A percentile compares a stretch with the other conserved stretches of the same genome.
Conservation (phyloP, 805 yeast genomes). For the Candida vartiovaarae region DNA sequence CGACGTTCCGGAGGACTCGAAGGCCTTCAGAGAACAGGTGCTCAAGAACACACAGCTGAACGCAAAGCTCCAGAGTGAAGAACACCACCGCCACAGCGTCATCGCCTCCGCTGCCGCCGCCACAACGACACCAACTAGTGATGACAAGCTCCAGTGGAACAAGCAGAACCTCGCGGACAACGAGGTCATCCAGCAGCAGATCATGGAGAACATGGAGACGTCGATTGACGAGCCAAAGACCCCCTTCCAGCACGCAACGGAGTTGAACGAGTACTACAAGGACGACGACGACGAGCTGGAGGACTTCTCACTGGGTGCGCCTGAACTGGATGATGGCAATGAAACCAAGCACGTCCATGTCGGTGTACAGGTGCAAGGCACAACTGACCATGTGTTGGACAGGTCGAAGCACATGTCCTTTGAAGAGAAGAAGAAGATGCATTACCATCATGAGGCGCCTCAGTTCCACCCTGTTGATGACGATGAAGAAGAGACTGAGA, state of each 20-base stretch:
- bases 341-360: not conserved
- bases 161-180: conserved; percentile 62
- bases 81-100: not conserved
- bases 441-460: conserved; percentile 55
- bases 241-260: conserved; percentile 85
- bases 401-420: conserved; percentile 39
- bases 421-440: conserved; percentile 73
- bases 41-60: conserved; percentile 73
- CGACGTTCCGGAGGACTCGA: conserved; percentile 29
- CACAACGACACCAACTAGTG: conserved; percentile 6
- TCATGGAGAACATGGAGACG: conserved; percentile 27
- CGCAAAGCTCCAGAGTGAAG: conserved; percentile 40
- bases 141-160: conserved; percentile 69
- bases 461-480: conserved; percentile 10
- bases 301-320: conserved; percentile 50
- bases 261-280: conserved; percentile 67
- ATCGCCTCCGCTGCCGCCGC: conserved; percentile 6
- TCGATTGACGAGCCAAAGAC: conserved; percentile 93
- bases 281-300: conserved; percentile 57
- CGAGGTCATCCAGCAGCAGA: conserved; percentile 62
- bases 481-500: conserved; percentile 11
- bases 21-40: conserved; percentile 57
- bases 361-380: not conserved
- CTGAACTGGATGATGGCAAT: conserved; percentile 35
- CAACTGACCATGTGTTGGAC: not conserved